Percentiles rank a stretch among this genome's conserved stretches.
Evolutionary conservation across 164 flowering plant species (phyloP).

Genomic region (Pachysandra terminalis): DNA sequence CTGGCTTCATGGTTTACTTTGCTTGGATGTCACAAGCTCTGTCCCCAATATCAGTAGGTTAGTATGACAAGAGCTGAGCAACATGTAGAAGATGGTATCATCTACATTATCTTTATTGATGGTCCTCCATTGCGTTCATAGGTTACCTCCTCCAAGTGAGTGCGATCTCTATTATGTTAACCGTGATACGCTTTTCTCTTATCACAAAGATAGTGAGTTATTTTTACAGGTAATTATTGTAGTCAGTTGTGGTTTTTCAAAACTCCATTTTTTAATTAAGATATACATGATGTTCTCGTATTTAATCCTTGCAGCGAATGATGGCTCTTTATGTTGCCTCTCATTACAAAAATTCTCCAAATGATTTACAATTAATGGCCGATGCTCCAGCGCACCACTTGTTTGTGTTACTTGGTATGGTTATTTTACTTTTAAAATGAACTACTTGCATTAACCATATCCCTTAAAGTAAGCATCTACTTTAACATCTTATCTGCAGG

Average conservation of each 20-base stretch:
- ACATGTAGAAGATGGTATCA: neutral
- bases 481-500: constrained; percentile 41
- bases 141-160: constrained; percentile 77
- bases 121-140: constrained; percentile 14
- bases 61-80: neutral
- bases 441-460: neutral
- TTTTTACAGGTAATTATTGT: constrained; percentile 72
- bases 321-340: constrained; percentile 98
- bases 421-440: neutral
- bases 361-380: constrained; percentile 92
- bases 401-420: constrained; percentile 90
- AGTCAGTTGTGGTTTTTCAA: neutral
- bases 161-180: constrained; percentile 97
- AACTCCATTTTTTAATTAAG: neutral
- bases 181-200: constrained; percentile 94
- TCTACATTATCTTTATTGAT: constrained; percentile 11
- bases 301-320: constrained; percentile 64
- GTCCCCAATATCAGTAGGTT: constrained; percentile 74
- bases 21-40: constrained; percentile 72
- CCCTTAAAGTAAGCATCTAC: neutral
- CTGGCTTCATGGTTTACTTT: constrained; percentile 90
- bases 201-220: constrained; percentile 86
- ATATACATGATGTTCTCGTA: neutral
- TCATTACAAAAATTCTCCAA: constrained; percentile 96
- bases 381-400: constrained; percentile 99